Evolutionary conservation across 768 basidiomycete species (phyloP), one percentile per base, ranked within the genome.

Genomic region (Pilatotrama ljubarskyi): DNA sequence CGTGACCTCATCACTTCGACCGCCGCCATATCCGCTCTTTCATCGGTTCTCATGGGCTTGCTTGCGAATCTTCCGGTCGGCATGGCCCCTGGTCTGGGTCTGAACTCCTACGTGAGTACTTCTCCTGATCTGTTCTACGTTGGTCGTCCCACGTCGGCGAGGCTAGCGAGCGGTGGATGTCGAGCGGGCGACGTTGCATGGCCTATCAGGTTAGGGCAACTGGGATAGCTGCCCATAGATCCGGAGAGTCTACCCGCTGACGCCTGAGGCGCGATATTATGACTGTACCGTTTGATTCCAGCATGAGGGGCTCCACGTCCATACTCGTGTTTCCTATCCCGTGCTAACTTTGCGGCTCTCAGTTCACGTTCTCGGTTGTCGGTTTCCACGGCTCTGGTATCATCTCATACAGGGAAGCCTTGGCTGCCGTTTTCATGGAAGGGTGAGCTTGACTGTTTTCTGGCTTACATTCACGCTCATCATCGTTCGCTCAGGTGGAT

Each of bases 311-410:
- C n/a, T n/a, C n/a, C n/a, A n/a, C n/a, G n/a, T n/a, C n/a, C n/a
- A n/a, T n/a, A n/a, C n/a, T n/a, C n/a, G n/a, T n/a, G n/a, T n/a
- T n/a, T n/a, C 35, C 11, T 1, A 14, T 46, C 25, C 15, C 32
- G 60, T 25, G 64, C 58, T 52, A 32, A 46, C 51, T 43, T 8
- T 9, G 24, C 20, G 29, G 17, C 32, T 20, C 32, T 6, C 68
- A 93, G 88, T 93, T 95, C 74, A 80, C 93, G 3, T 95, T 92
- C 73, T 92, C 90, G 17, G 85, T 94, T 14, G 93, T 95, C 24
- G 93, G 93, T 38, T 88, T 86, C 75, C 87, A 92, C 66, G 92
- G 93, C 2, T 80, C 81, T 8, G 86, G 86, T 5, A 79, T 82
- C 51, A 85, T 93, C 68, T 79, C 82, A 9, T 95, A 92, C 70